A percentile compares a stretch with the other conserved stretches of the same genome.
These are phyloP conservation scores for Quercus robur DNA, from an alignment of 306 rosid genomes.

Conservation along the genomic window DNA sequence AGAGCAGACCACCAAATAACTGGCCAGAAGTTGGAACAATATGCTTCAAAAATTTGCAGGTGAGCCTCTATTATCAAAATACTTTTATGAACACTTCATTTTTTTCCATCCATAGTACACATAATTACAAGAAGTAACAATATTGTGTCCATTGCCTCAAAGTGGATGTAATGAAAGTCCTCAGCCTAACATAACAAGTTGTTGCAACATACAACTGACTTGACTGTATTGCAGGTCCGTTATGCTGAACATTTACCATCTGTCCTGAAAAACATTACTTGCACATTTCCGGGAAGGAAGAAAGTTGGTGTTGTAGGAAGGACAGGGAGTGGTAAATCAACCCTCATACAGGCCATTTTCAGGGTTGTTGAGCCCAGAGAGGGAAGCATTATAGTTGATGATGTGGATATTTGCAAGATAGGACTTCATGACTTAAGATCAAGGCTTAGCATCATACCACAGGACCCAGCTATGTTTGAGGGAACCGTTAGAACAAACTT, in stretches of 20 bases:
- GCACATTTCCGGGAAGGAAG: conserved; percentile 88
- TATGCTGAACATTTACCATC: conserved; percentile 92
- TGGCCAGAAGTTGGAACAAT: conserved; percentile 93
- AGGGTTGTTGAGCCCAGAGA: conserved; percentile 86
- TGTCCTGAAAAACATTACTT: conserved; percentile 67
- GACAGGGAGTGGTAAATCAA: conserved; percentile 95
- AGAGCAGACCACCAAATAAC: conserved; percentile 61
- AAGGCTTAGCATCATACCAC: conserved; percentile 93
- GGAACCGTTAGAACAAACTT: conserved; percentile 90
- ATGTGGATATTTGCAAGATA: conserved; percentile 67
- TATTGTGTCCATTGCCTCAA: neutral
- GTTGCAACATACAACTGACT: neutral
- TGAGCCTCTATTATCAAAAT: conserved; percentile 3
- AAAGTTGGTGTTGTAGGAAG: conserved; percentile 95
- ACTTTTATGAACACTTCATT: neutral
- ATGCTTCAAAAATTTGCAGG: conserved; percentile 72
- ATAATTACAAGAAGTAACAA: neutral
- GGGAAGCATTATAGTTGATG: conserved; percentile 79
- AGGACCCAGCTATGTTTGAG: conserved; percentile 88
- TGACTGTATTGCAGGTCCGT: conserved; percentile 56
- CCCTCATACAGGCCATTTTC: conserved; percentile 90
- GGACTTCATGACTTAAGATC: conserved; percentile 92
- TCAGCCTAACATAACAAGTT: neutral
- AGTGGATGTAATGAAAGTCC: neutral
- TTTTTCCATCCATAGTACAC: neutral